Conservation (phyloP, 169 alveolate genomes). For the Plasmodium inui region DNA sequence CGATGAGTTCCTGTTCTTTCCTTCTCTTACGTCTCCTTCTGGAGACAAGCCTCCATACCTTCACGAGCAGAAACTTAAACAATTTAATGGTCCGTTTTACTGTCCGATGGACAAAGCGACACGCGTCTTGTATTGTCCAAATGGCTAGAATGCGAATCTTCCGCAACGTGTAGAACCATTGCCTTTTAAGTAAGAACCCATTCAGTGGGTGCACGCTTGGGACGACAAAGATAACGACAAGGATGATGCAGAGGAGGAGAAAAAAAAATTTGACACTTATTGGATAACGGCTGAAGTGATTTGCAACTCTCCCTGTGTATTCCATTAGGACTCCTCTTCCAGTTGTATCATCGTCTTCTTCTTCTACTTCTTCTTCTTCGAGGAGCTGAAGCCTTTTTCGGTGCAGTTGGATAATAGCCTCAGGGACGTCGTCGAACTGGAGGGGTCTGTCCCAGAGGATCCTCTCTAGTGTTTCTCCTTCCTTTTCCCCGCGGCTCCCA, state of each 20-base stretch:
- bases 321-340: neutral
- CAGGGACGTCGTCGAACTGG: neutral
- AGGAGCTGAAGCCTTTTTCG: neutral
- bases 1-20: constrained; percentile 10
- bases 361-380: neutral
- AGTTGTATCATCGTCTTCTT: neutral
- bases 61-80: neutral
- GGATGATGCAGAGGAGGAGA: neutral
- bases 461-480: neutral
- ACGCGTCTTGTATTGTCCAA: constrained; percentile 22
- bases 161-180: constrained; percentile 19
- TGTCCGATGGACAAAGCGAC: neutral
- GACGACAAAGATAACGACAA: neutral
- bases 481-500: neutral
- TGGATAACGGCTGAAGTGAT: neutral
- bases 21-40: neutral
- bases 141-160: neutral
- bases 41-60: neutral
- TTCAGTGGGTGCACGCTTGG: constrained; percentile 40
- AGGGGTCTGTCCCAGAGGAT: constrained; percentile 2
- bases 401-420: neutral
- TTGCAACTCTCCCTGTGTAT: neutral
- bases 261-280: constrained; percentile 9
- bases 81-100: neutral
- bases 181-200: neutral